These are phyloP conservation scores for Curvularia sp. DNA, from an alignment of 2,329 filamentous ascomycete species.

Conservation along the genomic window DNA sequence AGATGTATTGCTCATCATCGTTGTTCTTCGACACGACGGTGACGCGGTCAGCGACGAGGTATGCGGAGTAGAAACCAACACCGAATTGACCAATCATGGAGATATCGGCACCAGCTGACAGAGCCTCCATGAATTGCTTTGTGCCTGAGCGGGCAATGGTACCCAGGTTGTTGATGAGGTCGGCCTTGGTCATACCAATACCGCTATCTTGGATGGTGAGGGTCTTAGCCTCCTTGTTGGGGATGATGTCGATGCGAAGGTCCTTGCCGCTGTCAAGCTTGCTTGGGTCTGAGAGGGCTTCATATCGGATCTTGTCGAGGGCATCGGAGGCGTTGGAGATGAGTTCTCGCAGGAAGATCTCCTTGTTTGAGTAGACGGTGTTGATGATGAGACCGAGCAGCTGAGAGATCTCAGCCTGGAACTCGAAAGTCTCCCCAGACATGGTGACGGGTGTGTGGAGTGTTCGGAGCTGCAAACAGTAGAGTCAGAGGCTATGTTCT, in stretches of 20 bases:
- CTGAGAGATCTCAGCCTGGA: slow-evolving; percentile 99
- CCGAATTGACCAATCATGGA: slow-evolving; percentile 99
- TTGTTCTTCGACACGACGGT: slow-evolving; percentile 98
- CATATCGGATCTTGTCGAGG: slow-evolving; percentile 99
- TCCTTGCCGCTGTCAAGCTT: slow-evolving; percentile 98
- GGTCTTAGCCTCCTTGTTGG: slow-evolving; percentile 96
- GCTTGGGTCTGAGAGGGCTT: slow-evolving; percentile 93
- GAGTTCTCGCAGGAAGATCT: slow-evolving; percentile 98
- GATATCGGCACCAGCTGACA: slow-evolving; percentile 97
- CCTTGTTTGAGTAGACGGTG: slow-evolving; percentile 99
- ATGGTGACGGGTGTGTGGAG: slow-evolving; percentile 62
- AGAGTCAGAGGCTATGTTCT: slow-evolving; percentile 18
- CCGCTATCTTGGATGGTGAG: slow-evolving; percentile 96
- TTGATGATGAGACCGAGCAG: slow-evolving; percentile 99
- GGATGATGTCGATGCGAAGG: slow-evolving; percentile 98
- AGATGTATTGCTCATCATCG: slow-evolving; percentile 99
- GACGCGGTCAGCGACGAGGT: slow-evolving; percentile 97
- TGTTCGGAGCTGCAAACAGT: slow-evolving; percentile 23
- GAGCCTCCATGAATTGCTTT: slow-evolving; percentile 99
- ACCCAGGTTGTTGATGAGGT: slow-evolving; percentile 99
- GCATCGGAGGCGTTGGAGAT: slow-evolving; percentile 99
- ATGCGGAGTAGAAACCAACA: slow-evolving; percentile 99
- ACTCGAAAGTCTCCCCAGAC: slow-evolving; percentile 96
- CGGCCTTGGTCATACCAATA: slow-evolving; percentile 99
- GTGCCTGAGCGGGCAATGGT: slow-evolving; percentile 99